Evolutionary conservation across 345 rosid species (phyloP).

Genomic region (Melaleuca quinquenervia): DNA sequence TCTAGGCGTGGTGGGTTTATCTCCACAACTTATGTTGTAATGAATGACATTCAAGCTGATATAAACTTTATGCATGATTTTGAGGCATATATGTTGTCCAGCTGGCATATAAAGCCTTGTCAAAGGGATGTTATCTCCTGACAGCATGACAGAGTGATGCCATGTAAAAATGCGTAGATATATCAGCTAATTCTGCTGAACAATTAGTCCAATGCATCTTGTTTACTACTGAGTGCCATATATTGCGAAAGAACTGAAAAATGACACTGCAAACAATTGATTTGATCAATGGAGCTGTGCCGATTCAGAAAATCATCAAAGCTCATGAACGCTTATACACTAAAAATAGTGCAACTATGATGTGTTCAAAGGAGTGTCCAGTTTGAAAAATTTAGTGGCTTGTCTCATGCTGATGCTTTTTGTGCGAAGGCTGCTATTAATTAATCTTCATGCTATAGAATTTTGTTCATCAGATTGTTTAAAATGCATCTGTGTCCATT

Average conservation of each 20-base stretch:
- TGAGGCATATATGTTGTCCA: neutral
- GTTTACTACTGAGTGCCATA: neutral
- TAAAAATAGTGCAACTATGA: neutral
- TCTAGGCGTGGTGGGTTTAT: constrained; percentile 78
- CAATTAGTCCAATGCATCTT: neutral
- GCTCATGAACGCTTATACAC: neutral
- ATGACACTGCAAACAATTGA: neutral
- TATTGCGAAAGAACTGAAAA: neutral
- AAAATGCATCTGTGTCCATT: neutral
- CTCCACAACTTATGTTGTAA: neutral
- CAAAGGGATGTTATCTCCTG: neutral
- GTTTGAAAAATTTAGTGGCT: neutral
- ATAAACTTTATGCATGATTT: neutral
- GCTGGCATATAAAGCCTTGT: neutral
- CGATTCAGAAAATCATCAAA: neutral
- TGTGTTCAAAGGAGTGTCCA: neutral
- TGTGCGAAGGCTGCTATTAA: neutral
- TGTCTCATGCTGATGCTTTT: neutral
- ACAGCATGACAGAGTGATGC: neutral
- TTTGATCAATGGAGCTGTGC: neutral
- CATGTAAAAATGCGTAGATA: neutral
- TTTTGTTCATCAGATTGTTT: neutral
- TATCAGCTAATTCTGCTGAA: neutral
- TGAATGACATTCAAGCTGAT: neutral
- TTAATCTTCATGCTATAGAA: neutral